These are phyloP conservation scores for Penicillium desertorum DNA, from an alignment of 495 filamentous ascomycete genomes.

Conservation along the genomic window DNA sequence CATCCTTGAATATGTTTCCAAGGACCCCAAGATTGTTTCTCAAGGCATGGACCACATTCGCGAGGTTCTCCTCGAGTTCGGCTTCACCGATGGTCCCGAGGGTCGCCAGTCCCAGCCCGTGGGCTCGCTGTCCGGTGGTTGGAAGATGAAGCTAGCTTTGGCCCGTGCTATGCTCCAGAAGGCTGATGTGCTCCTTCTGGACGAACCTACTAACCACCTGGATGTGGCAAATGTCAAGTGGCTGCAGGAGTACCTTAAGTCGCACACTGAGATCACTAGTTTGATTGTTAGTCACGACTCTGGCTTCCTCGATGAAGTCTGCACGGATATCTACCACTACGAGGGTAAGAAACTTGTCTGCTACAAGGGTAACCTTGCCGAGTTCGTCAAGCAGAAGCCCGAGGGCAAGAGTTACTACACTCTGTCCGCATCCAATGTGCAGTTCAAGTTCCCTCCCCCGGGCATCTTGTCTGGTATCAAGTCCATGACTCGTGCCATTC, in stretches of 20 bases:
- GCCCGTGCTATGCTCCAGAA: constrained; percentile 95
- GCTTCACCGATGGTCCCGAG: constrained; percentile 86
- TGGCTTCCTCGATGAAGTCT: constrained; percentile 92
- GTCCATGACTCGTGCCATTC: constrained; percentile 86
- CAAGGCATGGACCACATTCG: constrained; percentile 77
- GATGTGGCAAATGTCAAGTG: constrained; percentile 96
- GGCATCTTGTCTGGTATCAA: constrained; percentile 95
- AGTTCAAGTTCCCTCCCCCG: constrained; percentile 97
- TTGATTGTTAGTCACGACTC: constrained; percentile 99
- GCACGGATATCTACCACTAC: constrained; percentile 99
- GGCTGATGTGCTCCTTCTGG: constrained; percentile 91
- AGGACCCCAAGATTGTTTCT: constrained; percentile 77
- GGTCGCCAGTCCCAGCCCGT: constrained; percentile 85
- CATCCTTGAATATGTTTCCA: constrained; percentile 86
- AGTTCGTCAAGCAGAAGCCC: constrained; percentile 88
- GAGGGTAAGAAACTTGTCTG: constrained; percentile 93
- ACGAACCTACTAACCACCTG: constrained; percentile 98
- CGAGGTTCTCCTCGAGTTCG: constrained; percentile 81
- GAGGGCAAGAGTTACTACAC: constrained; percentile 99
- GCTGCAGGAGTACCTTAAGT: constrained; percentile 93
- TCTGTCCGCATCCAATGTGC: constrained; percentile 80
- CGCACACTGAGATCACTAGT: constrained; percentile 93
- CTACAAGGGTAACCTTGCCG: constrained; percentile 93
- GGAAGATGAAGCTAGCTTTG: constrained; percentile 99
- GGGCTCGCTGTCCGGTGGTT: constrained; percentile 95